A percentile compares a stretch with the other conserved stretches of the same genome.
phyloP scores from a whole-genome alignment of 306 rosid species.

The Phaseolus lunatus region DNA sequence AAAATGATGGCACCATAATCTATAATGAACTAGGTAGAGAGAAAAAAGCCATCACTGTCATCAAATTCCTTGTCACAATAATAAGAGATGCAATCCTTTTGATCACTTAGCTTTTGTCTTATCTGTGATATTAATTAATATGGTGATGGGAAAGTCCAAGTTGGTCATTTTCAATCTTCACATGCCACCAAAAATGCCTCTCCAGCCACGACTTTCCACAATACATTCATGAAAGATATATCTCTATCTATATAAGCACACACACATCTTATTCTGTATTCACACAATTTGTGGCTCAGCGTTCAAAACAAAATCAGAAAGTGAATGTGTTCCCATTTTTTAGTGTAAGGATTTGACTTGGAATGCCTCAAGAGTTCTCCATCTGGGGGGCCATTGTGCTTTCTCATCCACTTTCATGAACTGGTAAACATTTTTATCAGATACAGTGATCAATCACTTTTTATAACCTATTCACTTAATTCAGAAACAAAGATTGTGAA shows the following conservation, averaged over 20 bases:
- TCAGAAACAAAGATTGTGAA: too few relatives aligned
- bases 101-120: conserved; percentile 43
- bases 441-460: neutral
- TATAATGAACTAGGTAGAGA: conserved; percentile 1
- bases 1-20: conserved; percentile 4
- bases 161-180: conserved; percentile 49
- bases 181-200: conserved; percentile 39
- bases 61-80: conserved; percentile 50
- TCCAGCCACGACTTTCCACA: conserved; percentile 35
- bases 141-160: conserved; percentile 50
- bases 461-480: neutral
- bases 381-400: neutral
- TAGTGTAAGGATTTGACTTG: neutral
- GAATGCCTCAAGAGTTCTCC: conserved; percentile 16
- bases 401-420: neutral
- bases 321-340: conserved; percentile 25
- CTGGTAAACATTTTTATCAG: conserved; percentile 33
- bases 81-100: conserved; percentile 26
- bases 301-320: neutral
- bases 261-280: conserved; percentile 9
- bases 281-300: conserved; percentile 45
- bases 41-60: conserved; percentile 50
- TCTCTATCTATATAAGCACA: conserved; percentile 33
- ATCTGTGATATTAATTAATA: conserved; percentile 30
- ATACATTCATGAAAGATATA: conserved; percentile 22